A percentile compares a stretch with the other conserved stretches of the same genome.
Evolutionary conservation across 2,329 filamentous ascomycete genomes (phyloP).

Genomic region (Aaosphaeria arxii): DNA sequence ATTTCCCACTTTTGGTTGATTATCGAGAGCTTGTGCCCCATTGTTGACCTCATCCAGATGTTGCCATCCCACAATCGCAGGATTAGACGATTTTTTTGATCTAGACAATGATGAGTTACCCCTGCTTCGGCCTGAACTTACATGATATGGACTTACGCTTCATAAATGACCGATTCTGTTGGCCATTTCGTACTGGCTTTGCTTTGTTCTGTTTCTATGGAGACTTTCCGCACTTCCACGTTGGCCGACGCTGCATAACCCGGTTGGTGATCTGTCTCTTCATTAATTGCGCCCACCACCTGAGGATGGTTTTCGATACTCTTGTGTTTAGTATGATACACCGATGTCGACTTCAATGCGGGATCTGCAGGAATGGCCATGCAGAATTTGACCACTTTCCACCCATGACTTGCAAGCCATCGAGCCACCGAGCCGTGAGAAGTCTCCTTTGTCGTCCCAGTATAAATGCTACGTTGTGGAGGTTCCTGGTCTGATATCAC

Average conservation of each 20-base stretch:
- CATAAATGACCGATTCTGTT: neutral
- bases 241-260: neutral
- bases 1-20: too few relatives aligned
- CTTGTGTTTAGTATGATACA: neutral
- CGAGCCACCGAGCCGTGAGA: too few relatives aligned
- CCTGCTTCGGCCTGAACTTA: too few relatives aligned
- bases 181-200: neutral
- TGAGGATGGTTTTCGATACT: neutral
- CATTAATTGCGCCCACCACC: neutral
- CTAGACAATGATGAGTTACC: too few relatives aligned
- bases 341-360: neutral
- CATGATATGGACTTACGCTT: neutral
- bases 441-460: neutral
- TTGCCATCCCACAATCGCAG: too few relatives aligned
- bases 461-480: neutral
- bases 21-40: too few relatives aligned
- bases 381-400: neutral
- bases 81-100: too few relatives aligned
- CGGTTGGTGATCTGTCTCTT: neutral
- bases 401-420: neutral
- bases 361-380: neutral
- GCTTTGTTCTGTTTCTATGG: neutral
- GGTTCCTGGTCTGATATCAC: neutral
- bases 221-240: neutral
- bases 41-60: too few relatives aligned